Base-by-base conservation (phyloP, 768 basidiomycete genomes). In the Lactarius deliciosus region DNA sequence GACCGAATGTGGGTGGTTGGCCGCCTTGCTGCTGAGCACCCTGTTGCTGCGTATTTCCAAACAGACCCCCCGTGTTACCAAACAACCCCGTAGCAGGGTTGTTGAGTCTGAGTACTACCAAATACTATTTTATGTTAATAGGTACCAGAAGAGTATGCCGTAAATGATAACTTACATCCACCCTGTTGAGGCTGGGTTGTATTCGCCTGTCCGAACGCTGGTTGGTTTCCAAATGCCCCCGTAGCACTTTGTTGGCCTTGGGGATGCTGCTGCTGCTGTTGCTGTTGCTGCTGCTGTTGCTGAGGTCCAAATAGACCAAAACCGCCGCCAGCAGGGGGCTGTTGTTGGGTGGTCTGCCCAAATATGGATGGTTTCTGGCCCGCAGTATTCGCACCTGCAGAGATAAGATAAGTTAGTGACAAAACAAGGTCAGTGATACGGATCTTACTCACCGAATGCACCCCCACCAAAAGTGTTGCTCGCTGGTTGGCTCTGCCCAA, bases 261-360 rank as follows among this genome's bases (percentile, higher is more conserved):
- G 64, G 79, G 78, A 60, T 77, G 77, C 58, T 64, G 66, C 57
- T 76, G 77, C 8, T 50, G 47, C 20, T 47, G 47, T 9, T 36
- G 34, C 9, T 36, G 36, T 0, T 36, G 36, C 11, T 76, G 77
- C 43, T 64, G 66, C 57, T 76, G 77, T 28, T 70, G 68, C 68
- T 77, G 79, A 68, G 74, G 77, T 59, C 75, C 73, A 64, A 76
- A 74, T 10, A 71, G 63, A 47, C 71, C 69, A 53, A 72, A 72
- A 38, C 66, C 66, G 2, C 60, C 41, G 11, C 64, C 59, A 22
- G 66, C n/a, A 22, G 70, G 50, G 13, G 69, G 64, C 30, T 69
- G 69, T 61, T 60, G 69, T 60, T 63, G 59, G 38, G 47, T 25
- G 9, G 66, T 57, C 53, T 73, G 65, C 22, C 68, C 69, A 41